Conservation (phyloP, 1,284 basidiomycete genomes). For the Pterulicium gracile region DNA sequence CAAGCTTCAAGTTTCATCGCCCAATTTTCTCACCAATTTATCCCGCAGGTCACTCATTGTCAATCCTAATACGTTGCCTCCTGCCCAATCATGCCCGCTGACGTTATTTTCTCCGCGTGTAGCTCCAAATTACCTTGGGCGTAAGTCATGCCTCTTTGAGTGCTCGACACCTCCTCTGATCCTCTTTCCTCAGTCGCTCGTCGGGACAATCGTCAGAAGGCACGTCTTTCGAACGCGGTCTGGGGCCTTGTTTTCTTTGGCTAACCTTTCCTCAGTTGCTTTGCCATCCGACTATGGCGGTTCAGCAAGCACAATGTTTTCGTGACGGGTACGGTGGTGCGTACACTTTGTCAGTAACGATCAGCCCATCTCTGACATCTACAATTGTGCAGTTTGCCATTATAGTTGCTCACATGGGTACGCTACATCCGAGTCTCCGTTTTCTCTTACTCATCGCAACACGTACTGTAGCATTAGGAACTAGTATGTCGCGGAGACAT, state of each 20-base stretch:
- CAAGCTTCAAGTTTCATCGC: neutral
- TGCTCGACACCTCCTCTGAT: neutral
- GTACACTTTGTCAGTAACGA: neutral
- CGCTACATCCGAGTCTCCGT: too few relatives aligned
- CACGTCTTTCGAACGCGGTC: too few relatives aligned
- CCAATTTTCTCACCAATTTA: neutral
- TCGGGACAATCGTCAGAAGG: neutral
- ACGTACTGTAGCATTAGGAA: too few relatives aligned
- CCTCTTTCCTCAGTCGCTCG: neutral
- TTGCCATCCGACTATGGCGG: neutral
- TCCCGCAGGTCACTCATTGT: neutral
- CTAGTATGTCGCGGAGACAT: too few relatives aligned
- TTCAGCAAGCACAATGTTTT: neutral
- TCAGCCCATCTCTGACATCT: too few relatives aligned
- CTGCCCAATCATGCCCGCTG: too few relatives aligned
- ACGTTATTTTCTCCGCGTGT: too few relatives aligned
- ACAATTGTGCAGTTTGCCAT: too few relatives aligned
- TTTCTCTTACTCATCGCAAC: too few relatives aligned
- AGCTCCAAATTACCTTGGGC: neutral
- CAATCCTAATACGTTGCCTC: too few relatives aligned
- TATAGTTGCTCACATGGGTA: too few relatives aligned
- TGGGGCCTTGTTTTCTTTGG: too few relatives aligned
- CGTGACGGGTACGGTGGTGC: neutral
- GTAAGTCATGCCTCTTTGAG: neutral
- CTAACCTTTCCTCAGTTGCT: neutral